A percentile compares a stretch with the other conserved stretches of the same genome.
Evolutionary conservation across 2,329 filamentous ascomycete species (phyloP).

Genomic region (Paradendryphiella salina): DNA sequence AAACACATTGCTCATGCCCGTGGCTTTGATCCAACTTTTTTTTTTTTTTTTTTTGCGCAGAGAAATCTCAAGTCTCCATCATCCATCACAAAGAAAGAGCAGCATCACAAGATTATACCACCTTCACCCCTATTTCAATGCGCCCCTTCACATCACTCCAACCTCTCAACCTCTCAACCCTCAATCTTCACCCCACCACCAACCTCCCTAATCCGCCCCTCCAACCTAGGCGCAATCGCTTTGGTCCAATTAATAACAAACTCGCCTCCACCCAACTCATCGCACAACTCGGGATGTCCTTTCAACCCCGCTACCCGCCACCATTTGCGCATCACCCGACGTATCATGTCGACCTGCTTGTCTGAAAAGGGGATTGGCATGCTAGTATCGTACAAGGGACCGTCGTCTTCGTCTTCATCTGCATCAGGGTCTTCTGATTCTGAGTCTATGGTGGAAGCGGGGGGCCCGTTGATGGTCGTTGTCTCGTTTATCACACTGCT

Average conservation of each 20-base stretch:
- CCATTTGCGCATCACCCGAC: constrained; percentile 74
- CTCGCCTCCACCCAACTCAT: constrained; percentile 62
- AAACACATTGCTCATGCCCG: no score
- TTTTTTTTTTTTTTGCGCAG: no score
- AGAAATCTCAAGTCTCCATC: no score
- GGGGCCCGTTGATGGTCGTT: no score
- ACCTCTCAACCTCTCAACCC: background rate
- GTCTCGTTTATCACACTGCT: constrained; percentile 9
- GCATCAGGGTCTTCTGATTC: constrained; percentile 34
- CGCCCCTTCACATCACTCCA: background rate
- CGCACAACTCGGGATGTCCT: constrained; percentile 51
- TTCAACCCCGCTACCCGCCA: constrained; percentile 67
- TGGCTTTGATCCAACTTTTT: no score
- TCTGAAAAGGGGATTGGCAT: constrained; percentile 49
- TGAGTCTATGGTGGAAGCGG: background rate
- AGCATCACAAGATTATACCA: no score
- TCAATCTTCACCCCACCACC: constrained; percentile 7
- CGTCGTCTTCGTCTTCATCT: constrained; percentile 48
- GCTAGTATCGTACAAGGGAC: constrained; percentile 47
- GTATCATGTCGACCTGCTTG: constrained; percentile 62
- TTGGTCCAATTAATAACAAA: constrained; percentile 73
- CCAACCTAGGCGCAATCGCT: constrained; percentile 75
- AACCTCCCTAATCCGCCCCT: constrained; percentile 68
- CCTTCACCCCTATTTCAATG: no score
- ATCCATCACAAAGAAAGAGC: no score